These are phyloP conservation scores for Diaporthe capsici DNA, from an alignment of 2,329 filamentous ascomycete species.

Conservation along the genomic window DNA sequence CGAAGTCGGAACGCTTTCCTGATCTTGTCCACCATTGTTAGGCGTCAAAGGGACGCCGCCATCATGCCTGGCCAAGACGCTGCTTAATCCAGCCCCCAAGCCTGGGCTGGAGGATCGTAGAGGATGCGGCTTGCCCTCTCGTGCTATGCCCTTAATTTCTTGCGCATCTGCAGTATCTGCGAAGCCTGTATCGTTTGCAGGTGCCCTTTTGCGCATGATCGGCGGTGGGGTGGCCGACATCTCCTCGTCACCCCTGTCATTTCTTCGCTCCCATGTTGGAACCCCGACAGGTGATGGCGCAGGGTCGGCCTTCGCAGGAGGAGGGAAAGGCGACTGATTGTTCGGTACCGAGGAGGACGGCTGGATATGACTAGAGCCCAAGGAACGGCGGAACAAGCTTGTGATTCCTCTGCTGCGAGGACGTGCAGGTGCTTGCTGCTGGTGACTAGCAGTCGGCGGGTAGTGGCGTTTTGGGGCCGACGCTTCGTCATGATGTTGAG, in stretches of 20 bases:
- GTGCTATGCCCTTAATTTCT: background rate
- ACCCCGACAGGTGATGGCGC: constrained; percentile 17
- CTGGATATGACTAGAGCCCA: constrained; percentile 31
- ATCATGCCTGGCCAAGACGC: constrained; percentile 21
- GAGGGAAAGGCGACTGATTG: constrained; percentile 33
- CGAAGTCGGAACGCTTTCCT: background rate
- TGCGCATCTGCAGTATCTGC: background rate
- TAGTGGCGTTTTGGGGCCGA: constrained; percentile 45
- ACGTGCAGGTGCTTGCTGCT: constrained; percentile 49
- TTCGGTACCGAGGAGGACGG: constrained; percentile 37
- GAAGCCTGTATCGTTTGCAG: background rate
- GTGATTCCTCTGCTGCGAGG: constrained; percentile 36
- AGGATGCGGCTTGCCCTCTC: background rate
- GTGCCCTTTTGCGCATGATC: constrained; percentile 37
- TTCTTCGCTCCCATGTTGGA: constrained; percentile 37
- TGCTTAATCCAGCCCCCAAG: constrained; percentile 37
- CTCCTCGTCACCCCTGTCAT: constrained; percentile 25
- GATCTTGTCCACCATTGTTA: background rate
- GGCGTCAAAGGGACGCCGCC: constrained; percentile 34
- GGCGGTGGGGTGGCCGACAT: constrained; percentile 40
- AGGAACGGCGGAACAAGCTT: constrained; percentile 41
- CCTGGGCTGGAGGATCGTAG: constrained; percentile 28
- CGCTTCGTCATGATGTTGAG: constrained; percentile 50
- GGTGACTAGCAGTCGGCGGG: constrained; percentile 44
- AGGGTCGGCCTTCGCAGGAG: constrained; percentile 17